A percentile compares a stretch with the other conserved stretches of the same genome.
phyloP scores from a whole-genome alignment of 257 asterid species.

The Solanum tacnaense region DNA sequence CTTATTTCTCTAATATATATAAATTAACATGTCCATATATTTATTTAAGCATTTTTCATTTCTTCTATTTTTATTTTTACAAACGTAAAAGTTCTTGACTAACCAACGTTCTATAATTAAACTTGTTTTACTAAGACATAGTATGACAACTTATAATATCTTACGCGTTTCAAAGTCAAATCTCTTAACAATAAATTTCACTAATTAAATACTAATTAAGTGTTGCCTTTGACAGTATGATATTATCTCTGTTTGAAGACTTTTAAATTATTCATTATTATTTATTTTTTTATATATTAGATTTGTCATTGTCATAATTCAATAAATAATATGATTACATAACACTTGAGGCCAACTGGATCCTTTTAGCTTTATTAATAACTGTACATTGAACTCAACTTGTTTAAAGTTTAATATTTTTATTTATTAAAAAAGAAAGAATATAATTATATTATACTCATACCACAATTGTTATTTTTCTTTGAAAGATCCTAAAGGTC shows the following conservation, averaged over 20 bases:
- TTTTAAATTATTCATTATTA: neutral
- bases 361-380: neutral
- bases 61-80: too few relatives aligned
- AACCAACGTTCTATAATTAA: fast-evolving
- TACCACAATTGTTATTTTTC: neutral
- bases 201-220: neutral
- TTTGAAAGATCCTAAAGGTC: neutral
- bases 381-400: neutral
- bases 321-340: neutral
- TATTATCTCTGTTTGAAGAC: neutral
- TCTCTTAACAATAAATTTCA: neutral
- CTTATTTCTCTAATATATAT: too few relatives aligned
- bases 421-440: neutral
- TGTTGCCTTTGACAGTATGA: neutral
- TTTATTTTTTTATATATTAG: neutral
- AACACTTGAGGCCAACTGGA: neutral
- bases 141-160: neutral
- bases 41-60: too few relatives aligned
- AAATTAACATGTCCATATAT: too few relatives aligned
- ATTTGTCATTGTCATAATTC: neutral
- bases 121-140: neutral
- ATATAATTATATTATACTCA: neutral
- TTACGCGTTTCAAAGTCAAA: neutral
- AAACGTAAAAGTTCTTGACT: too few relatives aligned
- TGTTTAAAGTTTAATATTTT: neutral